Conservation (phyloP, 441 rosid species). For the Biscutella laevigata region DNA sequence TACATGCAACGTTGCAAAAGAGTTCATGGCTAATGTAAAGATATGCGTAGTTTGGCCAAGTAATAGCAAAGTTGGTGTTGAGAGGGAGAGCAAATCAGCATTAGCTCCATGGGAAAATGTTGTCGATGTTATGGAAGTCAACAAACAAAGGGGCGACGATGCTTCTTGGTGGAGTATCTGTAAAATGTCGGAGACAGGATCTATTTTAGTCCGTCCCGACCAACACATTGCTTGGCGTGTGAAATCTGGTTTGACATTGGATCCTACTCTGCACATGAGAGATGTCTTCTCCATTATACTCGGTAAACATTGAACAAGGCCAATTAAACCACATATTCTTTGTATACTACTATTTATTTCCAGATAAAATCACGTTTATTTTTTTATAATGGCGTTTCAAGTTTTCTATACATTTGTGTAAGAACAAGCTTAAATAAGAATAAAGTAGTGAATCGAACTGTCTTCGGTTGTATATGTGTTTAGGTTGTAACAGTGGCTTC, state of each 20-base stretch:
- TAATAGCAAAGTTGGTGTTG: slow-evolving; percentile 16
- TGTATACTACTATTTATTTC: slow-evolving; percentile 14
- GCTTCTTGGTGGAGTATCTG: slow-evolving; percentile 77
- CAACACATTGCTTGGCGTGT: slow-evolving; percentile 76
- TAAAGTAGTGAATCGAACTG: neutral
- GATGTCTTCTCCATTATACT: slow-evolving; percentile 44
- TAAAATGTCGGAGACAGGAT: slow-evolving; percentile 58
- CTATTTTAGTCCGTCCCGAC: slow-evolving; percentile 72
- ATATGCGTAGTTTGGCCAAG: slow-evolving; percentile 57
- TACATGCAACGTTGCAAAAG: slow-evolving; percentile 37
- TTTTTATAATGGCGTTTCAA: neutral
- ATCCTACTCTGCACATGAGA: slow-evolving; percentile 42
- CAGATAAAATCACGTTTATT: slow-evolving; percentile 9
- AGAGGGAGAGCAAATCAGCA: slow-evolving; percentile 31
- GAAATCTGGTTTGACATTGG: slow-evolving; percentile 34
- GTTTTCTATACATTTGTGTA: slow-evolving; percentile 19
- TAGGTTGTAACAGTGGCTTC: neutral
- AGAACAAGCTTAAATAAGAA: neutral
- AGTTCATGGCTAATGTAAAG: slow-evolving; percentile 34
- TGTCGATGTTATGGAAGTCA: slow-evolving; percentile 50
- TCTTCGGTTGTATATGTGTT: neutral
- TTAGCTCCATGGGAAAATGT: slow-evolving; percentile 49
- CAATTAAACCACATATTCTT: slow-evolving; percentile 2
- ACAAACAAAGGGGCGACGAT: slow-evolving; percentile 20
- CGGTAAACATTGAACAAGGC: slow-evolving; percentile 22